Evolutionary conservation across 1,284 basidiomycete species (phyloP).

Genomic region (Tranzscheliella williamsii): DNA sequence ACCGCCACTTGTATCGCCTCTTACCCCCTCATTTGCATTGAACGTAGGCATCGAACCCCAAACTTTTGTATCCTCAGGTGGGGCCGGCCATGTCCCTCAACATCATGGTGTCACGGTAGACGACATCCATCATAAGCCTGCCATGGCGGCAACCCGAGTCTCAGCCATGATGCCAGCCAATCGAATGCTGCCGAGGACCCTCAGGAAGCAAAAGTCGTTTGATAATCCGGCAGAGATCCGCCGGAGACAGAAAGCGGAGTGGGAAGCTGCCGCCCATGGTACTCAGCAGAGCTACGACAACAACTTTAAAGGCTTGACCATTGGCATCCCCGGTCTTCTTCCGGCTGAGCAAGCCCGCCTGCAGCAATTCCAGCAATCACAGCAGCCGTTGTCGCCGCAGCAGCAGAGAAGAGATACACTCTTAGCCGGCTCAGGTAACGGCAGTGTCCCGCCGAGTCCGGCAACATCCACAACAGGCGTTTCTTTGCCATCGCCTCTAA

Average conservation of each 20-base stretch:
- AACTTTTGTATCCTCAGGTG: no score
- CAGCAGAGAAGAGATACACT: no score
- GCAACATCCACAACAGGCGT: background rate
- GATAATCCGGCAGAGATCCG: conserved; percentile 39
- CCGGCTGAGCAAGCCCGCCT: no score
- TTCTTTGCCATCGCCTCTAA: no score
- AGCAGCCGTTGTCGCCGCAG: no score
- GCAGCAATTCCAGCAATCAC: no score
- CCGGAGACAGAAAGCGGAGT: conserved; percentile 31
- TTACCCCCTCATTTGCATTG: conserved; percentile 27
- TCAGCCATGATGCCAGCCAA: no score
- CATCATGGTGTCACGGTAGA: conserved; percentile 12
- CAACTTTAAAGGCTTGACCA: conserved; percentile 5
- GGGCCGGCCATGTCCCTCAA: no score
- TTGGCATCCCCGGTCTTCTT: conserved; percentile 32
- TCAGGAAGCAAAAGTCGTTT: conserved; percentile 38
- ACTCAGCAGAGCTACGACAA: background rate
- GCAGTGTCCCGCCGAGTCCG: background rate
- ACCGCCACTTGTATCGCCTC: conserved; percentile 23
- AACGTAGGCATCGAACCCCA: no score
- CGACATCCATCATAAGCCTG: conserved; percentile 30
- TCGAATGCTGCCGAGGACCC: background rate
- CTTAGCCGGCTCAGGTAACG: background rate
- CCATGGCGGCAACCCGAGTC: conserved; percentile 4
- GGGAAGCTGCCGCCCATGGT: no score